Base-by-base conservation (phyloP, 495 filamentous ascomycete species). In the Penicillium samsonianum region DNA sequence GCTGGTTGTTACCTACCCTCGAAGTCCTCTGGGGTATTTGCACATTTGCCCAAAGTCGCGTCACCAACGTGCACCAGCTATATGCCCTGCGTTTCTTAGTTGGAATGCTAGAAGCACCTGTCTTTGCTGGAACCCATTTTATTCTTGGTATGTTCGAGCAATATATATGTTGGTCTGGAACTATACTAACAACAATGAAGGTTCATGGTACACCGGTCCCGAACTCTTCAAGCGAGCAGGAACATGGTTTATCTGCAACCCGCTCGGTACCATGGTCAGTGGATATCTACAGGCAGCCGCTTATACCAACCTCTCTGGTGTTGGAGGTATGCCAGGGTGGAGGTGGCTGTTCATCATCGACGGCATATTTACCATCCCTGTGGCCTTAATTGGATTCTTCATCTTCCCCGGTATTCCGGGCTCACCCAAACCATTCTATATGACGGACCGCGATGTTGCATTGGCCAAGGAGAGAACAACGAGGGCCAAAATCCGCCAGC, bases 61-160 rank as follows among this genome's bases (percentile, higher is more conserved):
- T 67, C 2, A 67, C 66, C 49, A 65, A 72, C 31, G 60, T 72
- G 14, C 57, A 57, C 1, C 67, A 78, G 50, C 58, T 71, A 1
- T 84, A 84, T 43, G 82, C 75, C 5, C 59, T 86, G 25, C 72
- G 82, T 9, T 81, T 84, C 59, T 71, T 86, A 19, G 78, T 85
- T 22, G 82, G 80, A 0, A 68, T 68, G 65, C 59, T 73, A 1
- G 71, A 73, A 54, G 71, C 71, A 2, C 71, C 71, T 11, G 73
- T 83, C 0, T 77, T 81, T 19, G 83, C 72, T 0, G 72, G 67
- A 38, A 75, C 70, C 0, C 72, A 75, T 61, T 75, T 75, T 41
- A 69, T 73, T n/a, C 67, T 73, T 1, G 70, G 71, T 73, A 49
- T 20, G 63, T 40, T 4, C 25, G 40, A 6, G 20, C 16, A 9